Percentiles rank a stretch among this genome's conserved stretches.
Evolutionary conservation across 2,329 filamentous ascomycete species (phyloP).

Genomic region (Aureobasidium sp.): DNA sequence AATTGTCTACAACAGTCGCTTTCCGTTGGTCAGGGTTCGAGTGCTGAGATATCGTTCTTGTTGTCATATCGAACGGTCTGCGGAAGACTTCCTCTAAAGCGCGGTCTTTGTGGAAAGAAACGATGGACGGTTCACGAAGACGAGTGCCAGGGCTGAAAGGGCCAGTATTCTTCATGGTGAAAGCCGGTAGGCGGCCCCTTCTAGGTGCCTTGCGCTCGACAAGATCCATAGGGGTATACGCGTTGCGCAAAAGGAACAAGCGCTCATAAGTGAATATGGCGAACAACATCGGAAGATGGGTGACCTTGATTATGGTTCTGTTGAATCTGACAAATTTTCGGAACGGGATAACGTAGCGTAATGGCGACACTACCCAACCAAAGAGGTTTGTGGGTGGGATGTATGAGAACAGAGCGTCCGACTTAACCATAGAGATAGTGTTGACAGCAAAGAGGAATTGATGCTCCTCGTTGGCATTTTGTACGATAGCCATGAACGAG

Average conservation of each 20-base stretch:
- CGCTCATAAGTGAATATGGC: constrained; percentile 83
- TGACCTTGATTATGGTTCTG: constrained; percentile 82
- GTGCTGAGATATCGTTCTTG: constrained; percentile 42
- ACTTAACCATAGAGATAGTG: constrained; percentile 96
- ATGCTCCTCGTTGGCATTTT: constrained; percentile 88
- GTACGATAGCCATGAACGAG: constrained; percentile 90
- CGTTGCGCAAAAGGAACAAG: constrained; percentile 62
- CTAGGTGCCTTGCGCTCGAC: constrained; percentile 54
- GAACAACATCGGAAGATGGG: constrained; percentile 81
- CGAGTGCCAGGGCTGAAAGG: constrained; percentile 64
- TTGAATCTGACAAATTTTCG: constrained; percentile 77
- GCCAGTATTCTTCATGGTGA: constrained; percentile 30
- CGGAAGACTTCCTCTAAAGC: constrained; percentile 89
- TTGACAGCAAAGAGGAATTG: constrained; percentile 92
- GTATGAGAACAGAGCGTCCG: constrained; percentile 92
- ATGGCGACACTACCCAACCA: constrained; percentile 78
- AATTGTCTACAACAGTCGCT: constrained; percentile 74
- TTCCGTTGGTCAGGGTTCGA: constrained; percentile 52
- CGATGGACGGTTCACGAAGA: constrained; percentile 75
- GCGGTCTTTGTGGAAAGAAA: constrained; percentile 81
- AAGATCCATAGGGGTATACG: constrained; percentile 77
- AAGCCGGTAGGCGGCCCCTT: constrained; percentile 23
- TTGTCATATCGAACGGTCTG: constrained; percentile 54
- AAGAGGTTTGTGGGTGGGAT: constrained; percentile 86
- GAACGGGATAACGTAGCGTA: constrained; percentile 73